These are phyloP conservation scores for Xylaria sp. DNA, from an alignment of 2,329 filamentous ascomycete genomes.

Conservation along the genomic window DNA sequence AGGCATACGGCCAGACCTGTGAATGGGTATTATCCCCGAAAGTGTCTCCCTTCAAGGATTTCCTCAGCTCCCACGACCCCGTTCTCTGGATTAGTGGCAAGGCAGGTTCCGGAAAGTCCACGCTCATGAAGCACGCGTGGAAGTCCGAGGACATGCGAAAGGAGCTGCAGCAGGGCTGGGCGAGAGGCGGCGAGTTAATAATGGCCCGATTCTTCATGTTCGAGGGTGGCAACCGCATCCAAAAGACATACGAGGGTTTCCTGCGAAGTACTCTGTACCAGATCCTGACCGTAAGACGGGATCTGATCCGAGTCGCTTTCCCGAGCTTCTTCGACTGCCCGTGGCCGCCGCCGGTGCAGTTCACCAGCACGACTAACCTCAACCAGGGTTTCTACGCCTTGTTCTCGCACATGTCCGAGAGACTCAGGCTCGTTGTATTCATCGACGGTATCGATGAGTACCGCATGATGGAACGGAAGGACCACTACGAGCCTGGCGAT, in stretches of 20 bases:
- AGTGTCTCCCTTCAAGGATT: slow-evolving; percentile 23
- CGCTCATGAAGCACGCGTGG: slow-evolving; percentile 40
- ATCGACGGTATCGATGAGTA: slow-evolving; percentile 33
- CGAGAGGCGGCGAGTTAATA: slow-evolving; percentile 25
- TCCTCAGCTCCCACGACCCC: slow-evolving; percentile 23
- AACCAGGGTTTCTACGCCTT: slow-evolving; percentile 30
- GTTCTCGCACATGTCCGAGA: slow-evolving; percentile 30
- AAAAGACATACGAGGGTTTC: slow-evolving; percentile 39
- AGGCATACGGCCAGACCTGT: slow-evolving; percentile 38
- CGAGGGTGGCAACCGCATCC: slow-evolving; percentile 34
- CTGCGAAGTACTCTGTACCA: slow-evolving; percentile 36
- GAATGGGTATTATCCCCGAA: slow-evolving; percentile 38
- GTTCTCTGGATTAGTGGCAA: slow-evolving; percentile 40
- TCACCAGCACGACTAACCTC: slow-evolving; percentile 28
- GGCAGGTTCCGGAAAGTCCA: slow-evolving; percentile 43
- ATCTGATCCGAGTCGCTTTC: slow-evolving; percentile 31
- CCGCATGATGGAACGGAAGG: slow-evolving; percentile 31
- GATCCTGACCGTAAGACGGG: slow-evolving; percentile 28
- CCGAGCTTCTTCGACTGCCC: slow-evolving; percentile 29
- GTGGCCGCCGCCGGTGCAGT: slow-evolving; percentile 30
- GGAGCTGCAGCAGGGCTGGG: slow-evolving; percentile 34
- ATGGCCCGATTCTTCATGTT: slow-evolving; percentile 39
- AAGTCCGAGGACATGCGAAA: slow-evolving; percentile 26
- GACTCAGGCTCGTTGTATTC: slow-evolving; percentile 26
- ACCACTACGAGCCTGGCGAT: slow-evolving; percentile 29